These are phyloP conservation scores for Colletotrichum lindemuthianum DNA, from an alignment of 2,329 filamentous ascomycete species.

Conservation along the genomic window DNA sequence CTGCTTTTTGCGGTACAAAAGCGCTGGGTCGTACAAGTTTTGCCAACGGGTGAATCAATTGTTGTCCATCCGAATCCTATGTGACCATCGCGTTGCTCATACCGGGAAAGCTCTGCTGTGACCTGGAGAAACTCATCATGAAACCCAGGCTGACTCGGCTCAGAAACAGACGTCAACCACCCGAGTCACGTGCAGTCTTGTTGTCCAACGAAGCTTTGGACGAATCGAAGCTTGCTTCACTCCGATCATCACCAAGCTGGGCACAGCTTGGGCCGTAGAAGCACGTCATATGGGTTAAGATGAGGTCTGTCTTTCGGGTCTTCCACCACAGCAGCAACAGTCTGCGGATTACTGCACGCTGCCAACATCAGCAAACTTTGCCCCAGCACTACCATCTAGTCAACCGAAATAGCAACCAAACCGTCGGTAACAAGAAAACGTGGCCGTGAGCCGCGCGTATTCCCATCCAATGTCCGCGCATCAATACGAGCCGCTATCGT, in stretches of 20 bases:
- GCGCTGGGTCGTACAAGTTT: no score
- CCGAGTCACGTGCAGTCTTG: slow-evolving; percentile 17
- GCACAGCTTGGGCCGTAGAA: background rate
- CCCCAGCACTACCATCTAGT: no score
- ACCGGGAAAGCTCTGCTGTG: background rate
- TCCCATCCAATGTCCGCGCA: slow-evolving; percentile 12
- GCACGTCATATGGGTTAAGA: background rate
- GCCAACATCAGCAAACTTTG: slow-evolving; percentile 20
- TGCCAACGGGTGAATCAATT: no score
- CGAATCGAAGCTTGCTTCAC: background rate
- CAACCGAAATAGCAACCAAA: slow-evolving; percentile 7
- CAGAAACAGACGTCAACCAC: background rate
- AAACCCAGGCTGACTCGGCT: slow-evolving; percentile 27
- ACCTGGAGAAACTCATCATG: background rate
- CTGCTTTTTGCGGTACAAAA: no score
- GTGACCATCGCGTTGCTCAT: no score
- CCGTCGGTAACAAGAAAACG: background rate
- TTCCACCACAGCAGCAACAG: no score
- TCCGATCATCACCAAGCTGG: background rate
- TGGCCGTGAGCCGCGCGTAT: background rate
- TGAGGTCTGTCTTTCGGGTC: background rate
- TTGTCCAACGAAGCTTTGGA: slow-evolving; percentile 7
- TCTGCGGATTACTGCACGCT: no score
- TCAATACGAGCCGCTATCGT: slow-evolving; percentile 23
- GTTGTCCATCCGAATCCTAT: no score